These are phyloP conservation scores for Lipomyces kockii DNA, from an alignment of 805 yeast species.

Conservation along the genomic window DNA sequence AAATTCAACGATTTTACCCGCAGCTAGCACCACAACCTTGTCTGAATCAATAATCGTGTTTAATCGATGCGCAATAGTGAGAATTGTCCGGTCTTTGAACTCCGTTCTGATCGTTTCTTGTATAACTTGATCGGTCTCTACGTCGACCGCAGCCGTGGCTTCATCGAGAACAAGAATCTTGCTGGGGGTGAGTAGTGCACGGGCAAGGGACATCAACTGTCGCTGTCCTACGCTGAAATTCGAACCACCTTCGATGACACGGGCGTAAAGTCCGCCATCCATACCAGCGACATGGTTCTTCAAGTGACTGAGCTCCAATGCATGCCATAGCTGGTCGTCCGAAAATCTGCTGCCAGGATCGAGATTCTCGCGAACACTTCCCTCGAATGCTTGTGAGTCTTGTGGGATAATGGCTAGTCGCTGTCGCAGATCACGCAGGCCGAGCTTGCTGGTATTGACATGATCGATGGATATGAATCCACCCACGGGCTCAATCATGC, in stretches of 20 bases:
- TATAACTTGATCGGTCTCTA: conserved; percentile 79
- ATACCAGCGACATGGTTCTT: conserved; percentile 63
- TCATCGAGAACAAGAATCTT: conserved; percentile 81
- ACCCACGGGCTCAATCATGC: conserved; percentile 76
- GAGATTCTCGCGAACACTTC: conserved; percentile 79
- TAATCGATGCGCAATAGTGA: conserved; percentile 87
- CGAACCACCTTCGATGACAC: conserved; percentile 73
- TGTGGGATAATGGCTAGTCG: conserved; percentile 86
- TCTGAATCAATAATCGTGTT: conserved; percentile 88
- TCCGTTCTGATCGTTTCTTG: conserved; percentile 78
- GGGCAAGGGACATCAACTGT: conserved; percentile 79
- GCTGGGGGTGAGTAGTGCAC: conserved; percentile 77
- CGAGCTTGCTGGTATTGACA: conserved; percentile 65
- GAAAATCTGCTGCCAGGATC: conserved; percentile 74
- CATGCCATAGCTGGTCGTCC: conserved; percentile 84
- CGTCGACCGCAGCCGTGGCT: conserved; percentile 89
- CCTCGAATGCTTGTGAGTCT: conserved; percentile 90
- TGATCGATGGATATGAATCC: conserved; percentile 78
- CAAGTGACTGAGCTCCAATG: conserved; percentile 76
- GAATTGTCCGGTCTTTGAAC: conserved; percentile 74
- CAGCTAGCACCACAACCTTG: conserved; percentile 70
- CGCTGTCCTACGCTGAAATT: conserved; percentile 87
- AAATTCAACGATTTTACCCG: conserved; percentile 77
- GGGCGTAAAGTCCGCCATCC: conserved; percentile 60
- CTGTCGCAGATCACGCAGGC: conserved; percentile 76